Base-by-base conservation (phyloP, 805 yeast genomes). In the Spathaspora girioi region DNA sequence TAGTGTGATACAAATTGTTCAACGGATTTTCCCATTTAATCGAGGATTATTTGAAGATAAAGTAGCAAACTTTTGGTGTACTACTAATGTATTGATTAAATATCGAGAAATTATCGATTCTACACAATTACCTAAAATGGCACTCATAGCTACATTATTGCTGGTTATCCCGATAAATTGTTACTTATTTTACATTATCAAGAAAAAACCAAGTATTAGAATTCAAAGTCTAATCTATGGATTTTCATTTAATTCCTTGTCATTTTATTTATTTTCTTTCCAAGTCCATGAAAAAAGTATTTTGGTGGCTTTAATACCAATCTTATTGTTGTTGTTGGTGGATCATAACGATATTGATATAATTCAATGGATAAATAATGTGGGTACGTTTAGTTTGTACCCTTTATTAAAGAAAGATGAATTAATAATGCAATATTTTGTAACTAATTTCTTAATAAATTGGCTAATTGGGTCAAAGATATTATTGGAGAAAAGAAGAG, bases 1-100 rank as follows among this genome's bases (percentile, higher is more conserved):
- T 3, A 46, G 54, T 43, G 52, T 62, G 46, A 43, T 61, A 31
- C 96, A 88, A 63, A 77, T 84, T 2, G 45, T 83, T 2, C 53
- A 67, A 43, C 79, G 98, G 55, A 85, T 93, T 29, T 94, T 94
- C 66, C 99, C 99, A 1, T 93, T 94, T 58, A 81, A 84, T 44
- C 79, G 98, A 63, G 99, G 99, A 0, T 77, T 94, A 7, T 94
- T 96, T 77, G 99, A 94, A 66, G 98, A 94, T 64, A 94, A 94
- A 65, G 98, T 94, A 14, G 97, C 97, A 40, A 94, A 92, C 64
- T 87, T 94, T 61, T 94, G 99, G 99, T 92, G 98, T 67, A 86
- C 96, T n/a, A 74, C 91, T 1, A 94, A 94, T 65, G 74, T 87
- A 0, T 55, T 90, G 10, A 66, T 92, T 63, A 93, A 93, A 65